Evolutionary conservation across 345 rosid species (phyloP), one percentile per base, ranked within the genome.

Genomic region (Anacardium occidentale): DNA sequence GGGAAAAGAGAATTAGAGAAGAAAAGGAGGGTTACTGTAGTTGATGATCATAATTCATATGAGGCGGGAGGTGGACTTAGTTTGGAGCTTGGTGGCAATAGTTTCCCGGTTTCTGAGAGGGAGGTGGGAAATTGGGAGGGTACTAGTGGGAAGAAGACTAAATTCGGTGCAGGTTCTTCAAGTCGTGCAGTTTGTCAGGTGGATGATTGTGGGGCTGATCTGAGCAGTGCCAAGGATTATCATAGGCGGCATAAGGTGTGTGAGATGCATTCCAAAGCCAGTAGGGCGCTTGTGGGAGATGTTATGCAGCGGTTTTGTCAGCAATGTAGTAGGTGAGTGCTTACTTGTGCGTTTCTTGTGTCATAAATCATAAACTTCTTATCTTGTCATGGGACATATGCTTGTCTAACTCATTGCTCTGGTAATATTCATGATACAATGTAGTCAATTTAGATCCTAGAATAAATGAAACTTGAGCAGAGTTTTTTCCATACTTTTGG

Each of bases 291-390:
- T 25, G 98, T 96, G 21, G 97, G 95, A 69, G 88, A 84, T 68
- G 83, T 83, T 25, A 85, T 96, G 98, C 99, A 96, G 88, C 91
- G 99, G 40, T 96, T 96, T 75, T 96, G 99, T 84, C 99, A 96
- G 84, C 99, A 96, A 85, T 96, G 99, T 73, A 96, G 99, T 79
- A 84, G 98, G 99, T 96, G 83, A 80, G 86, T 45, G 4, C 50
- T 69, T 40, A 40, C 54, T 29, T 7, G 0, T 69, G 48, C 55
- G 66, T 66, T 25, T 21, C 42, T 63, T 44, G 26, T 9, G 1
- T 40, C 9, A 20, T 20, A 18, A 18, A 9, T n/a, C 7, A 44
- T 17, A 21, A 21, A 40, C 51, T 15, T 61, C 2, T 9, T 32
- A 62, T 62, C 26, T 20, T 64, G 53, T 52, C 18, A 37, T 54